Evolutionary conservation across 176 grass and related monocot genomes (phyloP).

Genomic region (Oropetium thomaeum): DNA sequence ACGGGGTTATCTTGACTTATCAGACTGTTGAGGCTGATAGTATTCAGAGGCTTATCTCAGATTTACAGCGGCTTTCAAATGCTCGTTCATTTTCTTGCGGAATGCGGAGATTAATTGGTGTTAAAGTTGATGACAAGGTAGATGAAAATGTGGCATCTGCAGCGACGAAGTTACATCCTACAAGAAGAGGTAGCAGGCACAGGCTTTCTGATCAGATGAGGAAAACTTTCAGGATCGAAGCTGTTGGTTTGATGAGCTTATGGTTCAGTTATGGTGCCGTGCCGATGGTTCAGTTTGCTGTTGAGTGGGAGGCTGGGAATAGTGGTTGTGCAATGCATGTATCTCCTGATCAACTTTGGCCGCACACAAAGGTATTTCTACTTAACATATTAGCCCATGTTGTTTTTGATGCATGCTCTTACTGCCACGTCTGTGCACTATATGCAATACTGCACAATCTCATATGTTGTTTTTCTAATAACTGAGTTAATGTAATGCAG

Average conservation of each 20-base stretch:
- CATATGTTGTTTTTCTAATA: slow-evolving; percentile 3
- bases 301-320: slow-evolving; percentile 80
- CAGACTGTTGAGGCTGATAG: slow-evolving; percentile 83
- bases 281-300: slow-evolving; percentile 87
- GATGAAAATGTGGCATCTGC: slow-evolving; percentile 34
- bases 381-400: not conserved
- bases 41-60: slow-evolving; percentile 69
- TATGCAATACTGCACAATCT: slow-evolving; percentile 42
- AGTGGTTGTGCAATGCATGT: slow-evolving; percentile 77
- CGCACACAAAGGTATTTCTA: slow-evolving; percentile 83
- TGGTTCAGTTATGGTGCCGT: slow-evolving; percentile 84
- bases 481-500: slow-evolving; percentile 48
- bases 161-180: slow-evolving; percentile 35
- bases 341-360: slow-evolving; percentile 95
- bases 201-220: slow-evolving; percentile 69
- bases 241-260: slow-evolving; percentile 84
- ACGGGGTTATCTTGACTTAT: slow-evolving; percentile 68
- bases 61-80: slow-evolving; percentile 78
- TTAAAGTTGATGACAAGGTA: slow-evolving; percentile 59
- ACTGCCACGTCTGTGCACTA: slow-evolving; percentile 20
- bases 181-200: slow-evolving; percentile 45
- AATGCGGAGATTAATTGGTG: slow-evolving; percentile 71
- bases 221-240: slow-evolving; percentile 86
- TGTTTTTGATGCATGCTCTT: slow-evolving; percentile 10
- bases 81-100: slow-evolving; percentile 61